Conservation (phyloP, 108 stramenopile species). For the Nitzschia palea region DNA sequence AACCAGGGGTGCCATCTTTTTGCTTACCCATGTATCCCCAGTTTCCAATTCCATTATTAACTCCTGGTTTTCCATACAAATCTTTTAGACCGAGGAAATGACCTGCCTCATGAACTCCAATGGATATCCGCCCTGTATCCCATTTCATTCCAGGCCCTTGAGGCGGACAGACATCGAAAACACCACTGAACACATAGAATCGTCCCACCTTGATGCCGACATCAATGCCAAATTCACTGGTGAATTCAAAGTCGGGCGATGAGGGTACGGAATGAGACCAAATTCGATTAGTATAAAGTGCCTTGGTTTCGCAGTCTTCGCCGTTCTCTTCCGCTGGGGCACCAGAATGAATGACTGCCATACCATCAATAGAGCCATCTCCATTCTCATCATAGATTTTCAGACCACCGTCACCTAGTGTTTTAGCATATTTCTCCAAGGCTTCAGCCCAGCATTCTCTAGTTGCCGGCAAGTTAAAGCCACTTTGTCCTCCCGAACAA, state of each 20-base stretch:
- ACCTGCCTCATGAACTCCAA: constrained; percentile 23
- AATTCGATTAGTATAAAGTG: constrained; percentile 23
- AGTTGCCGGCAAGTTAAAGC: constrained; percentile 14
- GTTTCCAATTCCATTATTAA: constrained; percentile 22
- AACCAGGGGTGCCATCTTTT: background rate
- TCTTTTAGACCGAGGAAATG: constrained; percentile 20
- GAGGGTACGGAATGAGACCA: constrained; percentile 23
- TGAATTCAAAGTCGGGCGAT: constrained; percentile 14
- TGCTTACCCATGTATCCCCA: constrained; percentile 41
- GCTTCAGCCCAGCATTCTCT: constrained; percentile 12
- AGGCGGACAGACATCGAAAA: constrained; percentile 26
- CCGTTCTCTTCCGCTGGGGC: constrained; percentile 60
- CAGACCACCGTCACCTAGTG: constrained; percentile 16
- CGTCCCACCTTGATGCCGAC: constrained; percentile 32
- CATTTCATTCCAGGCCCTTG: constrained; percentile 31
- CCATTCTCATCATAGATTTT: constrained; percentile 18
- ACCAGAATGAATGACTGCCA: constrained; percentile 62
- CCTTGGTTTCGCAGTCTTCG: constrained; percentile 36
- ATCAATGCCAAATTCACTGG: constrained; percentile 23
- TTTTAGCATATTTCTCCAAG: constrained; percentile 20
- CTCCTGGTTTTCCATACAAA: constrained; percentile 24
- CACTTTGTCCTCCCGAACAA: constrained; percentile 17
- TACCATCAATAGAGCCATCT: constrained; percentile 45
- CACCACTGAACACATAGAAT: constrained; percentile 46
- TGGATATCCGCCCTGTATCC: constrained; percentile 13